These are phyloP conservation scores for Neopestalotiopsis clavispora DNA, from an alignment of 2,329 filamentous ascomycete species.

Conservation along the genomic window DNA sequence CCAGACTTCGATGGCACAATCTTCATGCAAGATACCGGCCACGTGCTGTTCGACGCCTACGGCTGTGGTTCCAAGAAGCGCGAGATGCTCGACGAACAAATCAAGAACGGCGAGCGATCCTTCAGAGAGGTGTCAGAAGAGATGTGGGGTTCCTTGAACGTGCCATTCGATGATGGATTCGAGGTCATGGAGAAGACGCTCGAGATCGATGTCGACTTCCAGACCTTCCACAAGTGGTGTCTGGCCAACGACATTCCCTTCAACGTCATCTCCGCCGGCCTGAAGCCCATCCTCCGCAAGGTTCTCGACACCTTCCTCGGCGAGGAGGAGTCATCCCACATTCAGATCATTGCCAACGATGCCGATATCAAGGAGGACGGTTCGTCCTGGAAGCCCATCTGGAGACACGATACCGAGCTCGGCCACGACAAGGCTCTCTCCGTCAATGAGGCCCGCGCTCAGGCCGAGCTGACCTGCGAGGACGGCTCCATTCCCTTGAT, in stretches of 20 bases:
- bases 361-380: constrained; percentile 63
- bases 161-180: constrained; percentile 72
- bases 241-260: constrained; percentile 67
- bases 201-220: constrained; percentile 68
- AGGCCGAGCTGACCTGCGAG: constrained; percentile 57
- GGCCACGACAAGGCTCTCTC: constrained; percentile 72
- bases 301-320: constrained; percentile 70
- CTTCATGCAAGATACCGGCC: constrained; percentile 73
- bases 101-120: constrained; percentile 67
- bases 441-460: constrained; percentile 63
- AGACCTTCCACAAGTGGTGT: constrained; percentile 69
- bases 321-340: constrained; percentile 60
- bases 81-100: constrained; percentile 64
- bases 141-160: constrained; percentile 71
- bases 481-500: constrained; percentile 69
- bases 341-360: constrained; percentile 73
- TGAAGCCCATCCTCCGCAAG: constrained; percentile 66
- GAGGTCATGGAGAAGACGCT: constrained; percentile 65
- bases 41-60: constrained; percentile 69
- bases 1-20: constrained; percentile 75
- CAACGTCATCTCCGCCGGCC: constrained; percentile 71
- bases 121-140: constrained; percentile 75
- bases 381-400: constrained; percentile 67
- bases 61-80: constrained; percentile 65
- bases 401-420: constrained; percentile 68